Base-by-base conservation (phyloP, 1,284 basidiomycete species). In the Pholiota adiposa region DNA sequence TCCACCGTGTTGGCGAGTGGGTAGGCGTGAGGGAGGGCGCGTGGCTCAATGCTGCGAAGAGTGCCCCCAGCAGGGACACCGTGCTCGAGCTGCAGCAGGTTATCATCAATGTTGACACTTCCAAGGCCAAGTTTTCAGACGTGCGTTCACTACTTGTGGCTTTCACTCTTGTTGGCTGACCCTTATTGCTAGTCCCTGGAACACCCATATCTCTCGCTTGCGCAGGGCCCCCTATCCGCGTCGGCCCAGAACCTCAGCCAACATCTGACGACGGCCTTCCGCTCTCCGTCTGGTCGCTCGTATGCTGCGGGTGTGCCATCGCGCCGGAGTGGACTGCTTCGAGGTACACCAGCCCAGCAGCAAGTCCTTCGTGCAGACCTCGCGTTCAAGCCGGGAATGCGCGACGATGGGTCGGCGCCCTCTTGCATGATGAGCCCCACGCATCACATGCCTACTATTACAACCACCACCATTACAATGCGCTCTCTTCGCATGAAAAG, bases 21-120 rank as follows among this genome's bases (percentile, higher is more conserved):
- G 72, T 83, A 3, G 72, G 76, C 19, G 81, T 86, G 21, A 71
- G 79, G 3, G 82, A 86, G 52, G 73, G 74, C 19, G 78, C 76
- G 2, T 88, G 86, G 87, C 64, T 67, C 25, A 75, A 73, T 54
- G 76, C 74, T 4, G 72, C 66, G 49, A 73, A 65, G 68, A 58
- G 51, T 16, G 69, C 57, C 11, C 71, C 69, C 49, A 70, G 67
- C 58, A 72, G 67, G 21, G 67, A 74, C n/a, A 67, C 75, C 14
- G 74, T 77, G 5, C 64, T 90, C 33, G 89, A 90, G 65, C 68
- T 92, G 31, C 86, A 89, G 71, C 88, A 89, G 65, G 69, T 92
- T 33, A 72, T 88, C 16, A 84, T 91, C 66, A 77, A 81, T 9
- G 74, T 84, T 19, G 83, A 85, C 31, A 55, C 46, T 16, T 51